Conservation (phyloP, 1,284 basidiomycete species). For the Irpex sp. region DNA sequence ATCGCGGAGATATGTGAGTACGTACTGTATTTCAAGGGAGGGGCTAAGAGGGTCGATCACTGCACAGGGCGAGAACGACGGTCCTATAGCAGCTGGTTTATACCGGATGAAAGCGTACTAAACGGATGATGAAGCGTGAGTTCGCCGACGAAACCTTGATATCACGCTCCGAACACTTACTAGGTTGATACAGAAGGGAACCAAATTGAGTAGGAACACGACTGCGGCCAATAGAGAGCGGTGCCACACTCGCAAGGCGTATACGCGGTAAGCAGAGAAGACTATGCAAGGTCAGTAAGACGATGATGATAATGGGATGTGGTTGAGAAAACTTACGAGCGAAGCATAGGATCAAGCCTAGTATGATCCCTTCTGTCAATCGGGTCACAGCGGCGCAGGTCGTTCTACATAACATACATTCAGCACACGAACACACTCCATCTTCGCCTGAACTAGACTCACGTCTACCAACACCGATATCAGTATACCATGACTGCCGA, state of each 20-base stretch:
- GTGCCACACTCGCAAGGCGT: background rate
- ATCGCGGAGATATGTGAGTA: background rate
- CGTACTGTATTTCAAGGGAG: background rate
- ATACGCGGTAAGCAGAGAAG: background rate
- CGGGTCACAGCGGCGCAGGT: background rate
- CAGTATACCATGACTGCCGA: background rate
- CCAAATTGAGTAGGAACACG: background rate
- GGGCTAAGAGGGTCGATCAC: background rate
- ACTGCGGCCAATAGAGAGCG: background rate
- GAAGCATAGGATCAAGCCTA: background rate
- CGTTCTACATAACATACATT: background rate
- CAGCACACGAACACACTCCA: background rate
- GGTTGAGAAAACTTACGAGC: background rate
- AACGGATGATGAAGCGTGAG: background rate
- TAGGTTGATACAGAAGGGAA: background rate
- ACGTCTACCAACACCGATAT: background rate
- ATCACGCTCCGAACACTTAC: background rate
- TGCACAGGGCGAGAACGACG: background rate
- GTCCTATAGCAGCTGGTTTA: background rate
- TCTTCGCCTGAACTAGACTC: background rate
- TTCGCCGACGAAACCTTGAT: background rate
- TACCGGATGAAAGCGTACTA: slow-evolving; percentile 1
- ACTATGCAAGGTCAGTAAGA: background rate
- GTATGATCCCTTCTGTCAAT: background rate
- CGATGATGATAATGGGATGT: background rate